Conservation (phyloP, 1,284 basidiomycete species). For the Sporisorium graminicola region DNA sequence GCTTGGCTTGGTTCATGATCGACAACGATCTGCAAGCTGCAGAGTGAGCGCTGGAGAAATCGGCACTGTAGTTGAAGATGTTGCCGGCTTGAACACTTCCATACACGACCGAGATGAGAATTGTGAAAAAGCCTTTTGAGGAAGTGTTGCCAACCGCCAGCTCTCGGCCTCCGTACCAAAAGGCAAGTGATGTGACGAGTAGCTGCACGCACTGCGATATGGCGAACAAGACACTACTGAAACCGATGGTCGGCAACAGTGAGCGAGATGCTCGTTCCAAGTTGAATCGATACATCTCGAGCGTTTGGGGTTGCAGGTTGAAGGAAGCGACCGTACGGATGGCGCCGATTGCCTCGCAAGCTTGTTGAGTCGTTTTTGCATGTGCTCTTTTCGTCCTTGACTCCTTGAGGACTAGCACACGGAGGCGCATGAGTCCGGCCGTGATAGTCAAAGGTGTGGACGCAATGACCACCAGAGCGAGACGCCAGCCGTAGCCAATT, state of each 20-base stretch:
- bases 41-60: constrained; percentile 85
- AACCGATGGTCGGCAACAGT: constrained; percentile 70
- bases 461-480: constrained; percentile 78
- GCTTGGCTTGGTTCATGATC: not conserved
- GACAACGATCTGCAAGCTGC: constrained; percentile 80
- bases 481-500: constrained; percentile 78
- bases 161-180: constrained; percentile 82
- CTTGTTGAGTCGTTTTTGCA: constrained; percentile 86
- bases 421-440: constrained; percentile 85
- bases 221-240: constrained; percentile 81
- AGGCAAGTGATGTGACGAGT: constrained; percentile 85
- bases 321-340: constrained; percentile 92
- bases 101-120: constrained; percentile 50
- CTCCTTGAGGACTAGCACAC: constrained; percentile 75
- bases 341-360: constrained; percentile 86
- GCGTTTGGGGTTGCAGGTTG: constrained; percentile 72
- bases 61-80: constrained; percentile 88
- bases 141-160: constrained; percentile 75
- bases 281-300: constrained; percentile 45
- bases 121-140: constrained; percentile 74
- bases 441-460: constrained; percentile 85
- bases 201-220: constrained; percentile 82
- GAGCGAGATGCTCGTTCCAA: constrained; percentile 24
- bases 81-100: constrained; percentile 67
- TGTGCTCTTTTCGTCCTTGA: constrained; percentile 86